Conservation (phyloP, 345 rosid species). For the Carallia pectinifolia region DNA sequence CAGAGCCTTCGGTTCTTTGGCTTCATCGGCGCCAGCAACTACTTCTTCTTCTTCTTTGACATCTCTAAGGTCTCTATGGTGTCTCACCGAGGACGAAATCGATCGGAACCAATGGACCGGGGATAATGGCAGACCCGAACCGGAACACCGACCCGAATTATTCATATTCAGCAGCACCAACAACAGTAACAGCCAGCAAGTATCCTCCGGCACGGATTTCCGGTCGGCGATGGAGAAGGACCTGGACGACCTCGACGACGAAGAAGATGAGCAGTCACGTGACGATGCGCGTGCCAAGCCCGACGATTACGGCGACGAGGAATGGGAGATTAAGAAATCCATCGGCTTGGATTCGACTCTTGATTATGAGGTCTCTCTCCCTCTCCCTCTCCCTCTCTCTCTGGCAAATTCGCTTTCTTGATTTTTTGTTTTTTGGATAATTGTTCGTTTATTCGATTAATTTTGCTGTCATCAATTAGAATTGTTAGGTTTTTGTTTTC, state of each 20-base stretch:
- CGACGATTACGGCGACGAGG: constrained; percentile 54
- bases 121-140: constrained; percentile 21
- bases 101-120: constrained; percentile 44
- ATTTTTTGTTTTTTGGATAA: neutral
- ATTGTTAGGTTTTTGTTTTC: too few relatives aligned
- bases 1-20: constrained; percentile 67
- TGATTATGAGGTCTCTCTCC: constrained; percentile 53
- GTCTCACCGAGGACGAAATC: constrained; percentile 66
- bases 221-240: constrained; percentile 39
- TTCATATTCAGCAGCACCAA: constrained; percentile 27
- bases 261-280: constrained; percentile 11
- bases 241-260: constrained; percentile 34
- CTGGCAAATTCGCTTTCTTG: neutral
- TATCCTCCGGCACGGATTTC: constrained; percentile 14
- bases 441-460: too few relatives aligned
- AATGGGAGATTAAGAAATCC: constrained; percentile 69
- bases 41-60: neutral
- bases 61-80: constrained; percentile 50
- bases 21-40: constrained; percentile 30
- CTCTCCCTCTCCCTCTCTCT: neutral
- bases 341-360: constrained; percentile 72
- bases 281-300: constrained; percentile 29
- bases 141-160: neutral
- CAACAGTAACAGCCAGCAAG: constrained; percentile 6
- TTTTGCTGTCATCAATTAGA: too few relatives aligned